phyloP scores from a whole-genome alignment of 306 rosid species.

The Hippophae gyantsensis region DNA sequence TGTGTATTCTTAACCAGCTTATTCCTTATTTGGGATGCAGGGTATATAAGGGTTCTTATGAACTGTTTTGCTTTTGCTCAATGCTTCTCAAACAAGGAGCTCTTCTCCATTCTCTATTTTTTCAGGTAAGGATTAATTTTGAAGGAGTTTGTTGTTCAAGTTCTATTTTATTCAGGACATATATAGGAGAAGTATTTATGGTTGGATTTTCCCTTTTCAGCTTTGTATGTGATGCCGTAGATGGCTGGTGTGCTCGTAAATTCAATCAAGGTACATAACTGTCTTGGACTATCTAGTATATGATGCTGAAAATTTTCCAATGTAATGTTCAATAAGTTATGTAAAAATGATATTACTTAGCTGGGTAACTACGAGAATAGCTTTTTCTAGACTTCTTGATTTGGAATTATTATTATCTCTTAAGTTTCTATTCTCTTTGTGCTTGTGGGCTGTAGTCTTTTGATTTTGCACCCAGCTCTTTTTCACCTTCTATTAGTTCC shows the following conservation, averaged over 20 bases:
- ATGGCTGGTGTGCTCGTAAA: conserved; percentile 99
- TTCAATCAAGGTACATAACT: conserved; percentile 77
- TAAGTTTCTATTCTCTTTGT: too few species aligned
- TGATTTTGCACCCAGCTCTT: too few species aligned
- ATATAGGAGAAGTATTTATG: conserved; percentile 15
- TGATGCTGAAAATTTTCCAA: too few species aligned
- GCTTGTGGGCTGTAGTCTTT: too few species aligned
- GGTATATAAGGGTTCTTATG: conserved; percentile 70
- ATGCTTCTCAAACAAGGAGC: conserved; percentile 67
- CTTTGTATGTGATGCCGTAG: conserved; percentile 90
- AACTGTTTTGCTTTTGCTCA: conserved; percentile 63
- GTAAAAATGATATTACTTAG: too few species aligned
- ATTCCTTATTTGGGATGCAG: conserved; percentile 32
- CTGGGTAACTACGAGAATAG: too few species aligned
- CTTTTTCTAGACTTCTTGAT: too few species aligned
- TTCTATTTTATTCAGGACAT: conserved; percentile 6
- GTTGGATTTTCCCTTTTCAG: conserved; percentile 38
- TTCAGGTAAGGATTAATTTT: conserved; percentile 49
- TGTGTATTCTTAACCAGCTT: background rate
- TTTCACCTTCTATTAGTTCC: too few species aligned
- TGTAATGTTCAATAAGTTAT: too few species aligned
- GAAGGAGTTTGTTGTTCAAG: conserved; percentile 10
- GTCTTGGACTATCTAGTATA: background rate
- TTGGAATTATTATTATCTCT: too few species aligned
- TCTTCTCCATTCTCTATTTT: conserved; percentile 71